Base-by-base conservation (phyloP, 1,284 basidiomycete species). In the Leccinum angustisporum region DNA sequence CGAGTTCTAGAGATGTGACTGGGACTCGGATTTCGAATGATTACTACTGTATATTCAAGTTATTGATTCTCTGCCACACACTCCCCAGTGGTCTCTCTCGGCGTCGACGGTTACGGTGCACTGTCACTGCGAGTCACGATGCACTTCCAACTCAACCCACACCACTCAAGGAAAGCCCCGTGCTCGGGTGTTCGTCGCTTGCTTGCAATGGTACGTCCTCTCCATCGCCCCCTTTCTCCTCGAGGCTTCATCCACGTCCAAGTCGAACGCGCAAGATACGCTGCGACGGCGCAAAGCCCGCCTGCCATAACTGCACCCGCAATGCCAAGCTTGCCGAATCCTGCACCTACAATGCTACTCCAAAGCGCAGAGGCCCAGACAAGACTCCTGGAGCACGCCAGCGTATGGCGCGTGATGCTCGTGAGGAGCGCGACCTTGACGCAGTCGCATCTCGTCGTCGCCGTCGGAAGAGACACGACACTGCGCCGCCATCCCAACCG, bases 241-340 rank as follows among this genome's bases (percentile, higher is more conserved):
- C 5, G 7, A 5, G 14, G 6, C n/a, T 27, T 69, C 43, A 70
- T 31, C 43, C 18, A 1, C 40, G 14, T 46, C 8, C 34, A 65
- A 92, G 90, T 70, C 89, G 90, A 36, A 82, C 79, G 31, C 83
- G 90, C 34, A 92, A 92, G 73, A 91, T 90, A 66, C 86, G 90
- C 13, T 92, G 90, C 71, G 90, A 92, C 71, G 91, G 91, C 57
- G 85, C 86, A 14, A 90, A 87, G 65, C 91, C 90, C 9, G 70
- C 79, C 13, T 92, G 90, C 69, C 82, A 87, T 68, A 91, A 90
- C 69, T 92, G 90, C 69, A 74, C 76, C 57, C 83, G 83, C 59
- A 80, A 85, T 21, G 62, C 76, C 54, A 78, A 77, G 65, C 75
- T 75, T 3, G 68, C 68, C 61, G 75, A 72, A 55, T 76, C 79